Evolutionary conservation across 169 alveolate species (phyloP).

Genomic region (Eimeria praecox): DNA sequence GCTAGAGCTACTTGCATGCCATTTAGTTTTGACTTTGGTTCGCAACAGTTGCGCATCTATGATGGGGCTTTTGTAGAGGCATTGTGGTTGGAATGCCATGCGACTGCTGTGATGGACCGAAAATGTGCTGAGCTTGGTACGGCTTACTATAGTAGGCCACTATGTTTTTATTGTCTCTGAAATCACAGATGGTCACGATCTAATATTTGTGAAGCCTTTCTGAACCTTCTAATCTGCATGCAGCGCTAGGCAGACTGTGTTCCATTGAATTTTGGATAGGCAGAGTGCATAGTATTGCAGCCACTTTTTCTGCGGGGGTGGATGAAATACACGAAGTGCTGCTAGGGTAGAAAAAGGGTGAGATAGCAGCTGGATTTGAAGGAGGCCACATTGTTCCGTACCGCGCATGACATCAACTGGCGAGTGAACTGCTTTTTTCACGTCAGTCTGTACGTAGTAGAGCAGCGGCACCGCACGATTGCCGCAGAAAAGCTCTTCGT

Average conservation of each 20-base stretch:
- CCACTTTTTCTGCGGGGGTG: too few relatives aligned
- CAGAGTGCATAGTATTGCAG: background rate
- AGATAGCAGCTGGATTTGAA: too few relatives aligned
- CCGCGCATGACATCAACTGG: too few relatives aligned
- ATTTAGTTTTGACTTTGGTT: background rate
- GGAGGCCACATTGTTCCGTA: too few relatives aligned
- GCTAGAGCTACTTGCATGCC: background rate
- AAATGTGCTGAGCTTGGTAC: background rate
- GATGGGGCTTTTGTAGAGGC: background rate
- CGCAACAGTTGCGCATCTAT: background rate
- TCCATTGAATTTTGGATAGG: too few relatives aligned
- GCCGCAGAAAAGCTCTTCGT: too few relatives aligned
- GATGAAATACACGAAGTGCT: too few relatives aligned
- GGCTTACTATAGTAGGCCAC: background rate
- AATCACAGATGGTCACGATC: background rate
- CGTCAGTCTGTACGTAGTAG: too few relatives aligned
- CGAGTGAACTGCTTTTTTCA: too few relatives aligned
- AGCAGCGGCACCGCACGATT: too few relatives aligned
- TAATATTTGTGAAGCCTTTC: background rate
- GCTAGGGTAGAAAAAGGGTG: too few relatives aligned
- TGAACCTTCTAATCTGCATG: background rate
- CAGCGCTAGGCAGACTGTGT: too few relatives aligned
- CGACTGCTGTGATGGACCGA: background rate
- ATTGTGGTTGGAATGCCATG: background rate
- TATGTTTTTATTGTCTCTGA: background rate